phyloP scores from a whole-genome alignment of 306 rosid species.

The Rosa chinensis region DNA sequence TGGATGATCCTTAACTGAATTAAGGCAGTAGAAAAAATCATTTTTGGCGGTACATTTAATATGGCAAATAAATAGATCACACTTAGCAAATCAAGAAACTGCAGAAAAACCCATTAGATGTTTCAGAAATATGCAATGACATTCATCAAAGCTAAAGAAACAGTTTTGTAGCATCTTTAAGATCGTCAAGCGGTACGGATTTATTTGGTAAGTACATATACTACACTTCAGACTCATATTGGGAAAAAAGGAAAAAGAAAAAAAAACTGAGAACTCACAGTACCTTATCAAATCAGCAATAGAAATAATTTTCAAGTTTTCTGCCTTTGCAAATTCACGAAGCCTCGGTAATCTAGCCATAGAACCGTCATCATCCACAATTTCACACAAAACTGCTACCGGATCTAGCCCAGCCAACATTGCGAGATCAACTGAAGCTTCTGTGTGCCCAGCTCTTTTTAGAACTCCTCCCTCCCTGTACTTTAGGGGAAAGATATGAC shows the following conservation, averaged over 20 bases:
- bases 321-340: slow-evolving; percentile 64
- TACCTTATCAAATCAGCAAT: slow-evolving; percentile 96
- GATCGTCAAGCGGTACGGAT: background rate
- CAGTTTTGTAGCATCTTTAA: background rate
- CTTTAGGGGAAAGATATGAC: slow-evolving; percentile 91
- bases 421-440: slow-evolving; percentile 94
- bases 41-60: background rate
- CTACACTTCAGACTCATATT: background rate
- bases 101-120: background rate
- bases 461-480: slow-evolving; percentile 95
- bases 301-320: slow-evolving; percentile 81
- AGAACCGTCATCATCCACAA: slow-evolving; percentile 98
- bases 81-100: background rate
- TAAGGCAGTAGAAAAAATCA: background rate
- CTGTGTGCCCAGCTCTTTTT: slow-evolving; percentile 97
- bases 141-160: background rate
- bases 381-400: slow-evolving; percentile 76
- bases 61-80: background rate
- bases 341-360: slow-evolving; percentile 97
- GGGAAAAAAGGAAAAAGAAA: too few species aligned
- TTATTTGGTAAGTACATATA: background rate
- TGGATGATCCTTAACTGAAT: background rate
- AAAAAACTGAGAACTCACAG: background rate
- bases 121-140: background rate
- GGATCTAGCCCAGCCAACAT: slow-evolving; percentile 85